Conservation (phyloP, 768 basidiomycete species). For the Boletus reticuloceps region DNA sequence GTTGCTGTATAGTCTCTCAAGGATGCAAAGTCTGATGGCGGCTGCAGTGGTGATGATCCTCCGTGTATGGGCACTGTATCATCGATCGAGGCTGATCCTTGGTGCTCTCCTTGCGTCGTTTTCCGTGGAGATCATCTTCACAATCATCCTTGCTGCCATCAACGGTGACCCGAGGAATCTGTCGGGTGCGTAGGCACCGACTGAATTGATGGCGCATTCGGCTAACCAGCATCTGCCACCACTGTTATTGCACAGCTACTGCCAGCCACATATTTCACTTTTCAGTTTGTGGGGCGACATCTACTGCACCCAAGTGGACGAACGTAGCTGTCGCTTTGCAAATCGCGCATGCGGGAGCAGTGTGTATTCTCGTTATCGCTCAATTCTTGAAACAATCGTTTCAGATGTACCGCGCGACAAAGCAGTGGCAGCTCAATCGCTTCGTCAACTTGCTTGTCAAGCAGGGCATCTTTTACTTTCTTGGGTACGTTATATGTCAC, state of each 20-base stretch:
- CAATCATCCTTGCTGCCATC: background rate
- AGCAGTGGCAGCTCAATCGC: background rate
- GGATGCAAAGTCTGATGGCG: background rate
- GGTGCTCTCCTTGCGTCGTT: background rate
- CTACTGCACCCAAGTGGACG: background rate
- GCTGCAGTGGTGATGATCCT: slow-evolving; percentile 1
- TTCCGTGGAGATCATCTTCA: background rate
- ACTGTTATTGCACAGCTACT: background rate
- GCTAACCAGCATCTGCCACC: background rate
- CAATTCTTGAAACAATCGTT: background rate
- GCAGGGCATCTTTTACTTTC: background rate
- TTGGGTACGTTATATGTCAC: no score
- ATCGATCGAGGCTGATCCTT: background rate
- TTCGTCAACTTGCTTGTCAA: background rate
- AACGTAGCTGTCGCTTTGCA: background rate
- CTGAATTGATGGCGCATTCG: background rate
- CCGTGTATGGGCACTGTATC: slow-evolving; percentile 1
- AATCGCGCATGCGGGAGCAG: background rate
- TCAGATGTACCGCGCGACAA: background rate
- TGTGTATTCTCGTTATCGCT: background rate
- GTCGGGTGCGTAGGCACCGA: background rate
- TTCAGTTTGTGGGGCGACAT: background rate
- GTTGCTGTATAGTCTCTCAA: background rate
- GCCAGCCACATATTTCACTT: background rate
- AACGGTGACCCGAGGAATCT: background rate